Percentiles rank a stretch among this genome's conserved stretches.
phyloP scores from a whole-genome alignment of 345 rosid genomes.

The Fremontodendron californicum region DNA sequence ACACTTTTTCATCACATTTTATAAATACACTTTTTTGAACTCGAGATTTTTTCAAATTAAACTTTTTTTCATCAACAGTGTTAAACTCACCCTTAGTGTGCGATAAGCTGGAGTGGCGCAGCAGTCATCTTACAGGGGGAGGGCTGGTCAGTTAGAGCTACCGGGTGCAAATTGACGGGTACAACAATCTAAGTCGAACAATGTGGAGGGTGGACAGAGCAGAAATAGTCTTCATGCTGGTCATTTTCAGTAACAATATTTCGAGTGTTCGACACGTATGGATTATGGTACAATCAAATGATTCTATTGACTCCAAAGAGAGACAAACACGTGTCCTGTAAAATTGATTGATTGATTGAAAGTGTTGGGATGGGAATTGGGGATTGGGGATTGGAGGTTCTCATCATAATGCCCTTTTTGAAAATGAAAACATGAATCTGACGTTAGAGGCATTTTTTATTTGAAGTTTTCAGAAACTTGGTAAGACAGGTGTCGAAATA shows the following conservation, averaged over 20 bases:
- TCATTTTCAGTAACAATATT: background rate
- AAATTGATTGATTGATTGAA: constrained; percentile 8
- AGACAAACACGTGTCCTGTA: constrained; percentile 11
- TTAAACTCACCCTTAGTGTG: no score
- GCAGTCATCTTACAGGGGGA: no score
- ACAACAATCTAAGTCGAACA: constrained; percentile 1
- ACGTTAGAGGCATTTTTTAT: no score
- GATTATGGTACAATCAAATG: background rate
- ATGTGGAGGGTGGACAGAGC: background rate
- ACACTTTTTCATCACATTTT: no score
- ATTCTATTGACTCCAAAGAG: background rate
- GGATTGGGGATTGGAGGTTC: background rate
- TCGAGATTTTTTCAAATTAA: no score
- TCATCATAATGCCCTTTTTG: background rate
- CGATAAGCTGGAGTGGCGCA: no score
- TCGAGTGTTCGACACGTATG: constrained; percentile 3
- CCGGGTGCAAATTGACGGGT: background rate
- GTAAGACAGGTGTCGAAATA: background rate
- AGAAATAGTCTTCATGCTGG: background rate
- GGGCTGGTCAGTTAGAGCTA: no score
- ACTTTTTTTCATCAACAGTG: no score
- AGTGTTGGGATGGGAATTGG: no score
- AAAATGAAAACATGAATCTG: background rate
- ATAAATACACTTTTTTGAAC: no score
- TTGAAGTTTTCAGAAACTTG: background rate